phyloP scores from a whole-genome alignment of 2,329 filamentous ascomycete genomes.

The Aspergillus carbonarius region DNA sequence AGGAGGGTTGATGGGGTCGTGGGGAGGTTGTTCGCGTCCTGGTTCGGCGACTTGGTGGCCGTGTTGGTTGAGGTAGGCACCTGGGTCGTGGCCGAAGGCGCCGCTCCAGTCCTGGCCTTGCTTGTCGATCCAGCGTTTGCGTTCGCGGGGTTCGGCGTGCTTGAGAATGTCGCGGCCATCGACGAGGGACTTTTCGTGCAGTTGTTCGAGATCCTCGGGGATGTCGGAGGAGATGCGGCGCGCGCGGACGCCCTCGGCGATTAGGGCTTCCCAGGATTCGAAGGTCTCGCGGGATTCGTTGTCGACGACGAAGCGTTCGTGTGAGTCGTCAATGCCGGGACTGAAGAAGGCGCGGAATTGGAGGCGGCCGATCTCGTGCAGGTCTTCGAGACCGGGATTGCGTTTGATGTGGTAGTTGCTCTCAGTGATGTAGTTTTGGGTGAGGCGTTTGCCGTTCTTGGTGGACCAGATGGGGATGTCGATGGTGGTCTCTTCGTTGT shows the following conservation, averaged over 20 bases:
- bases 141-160: slow-evolving; percentile 63
- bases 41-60: slow-evolving; percentile 58
- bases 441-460: slow-evolving; percentile 69
- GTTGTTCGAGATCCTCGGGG: slow-evolving; percentile 66
- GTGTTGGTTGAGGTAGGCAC: slow-evolving; percentile 54
- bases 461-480: slow-evolving; percentile 92
- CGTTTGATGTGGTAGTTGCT: slow-evolving; percentile 63
- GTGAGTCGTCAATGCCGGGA: slow-evolving; percentile 82
- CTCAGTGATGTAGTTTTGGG: slow-evolving; percentile 89
- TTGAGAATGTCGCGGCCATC: slow-evolving; percentile 79
- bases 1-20: slow-evolving; percentile 52
- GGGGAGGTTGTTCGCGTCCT: slow-evolving; percentile 52
- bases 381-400: slow-evolving; percentile 70
- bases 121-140: slow-evolving; percentile 73
- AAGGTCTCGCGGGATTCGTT: slow-evolving; percentile 91
- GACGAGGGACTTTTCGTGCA: slow-evolving; percentile 79
- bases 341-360: slow-evolving; percentile 82
- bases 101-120: slow-evolving; percentile 84
- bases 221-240: slow-evolving; percentile 71
- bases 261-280: slow-evolving; percentile 91
- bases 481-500: slow-evolving; percentile 73
- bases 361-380: slow-evolving; percentile 78
- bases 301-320: slow-evolving; percentile 77
- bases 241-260: slow-evolving; percentile 77
- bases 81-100: slow-evolving; percentile 78